Evolutionary conservation across 2,329 filamentous ascomycete species (phyloP), one percentile per base, ranked within the genome.

Genomic region (Sclerotinia trifoliorum): DNA sequence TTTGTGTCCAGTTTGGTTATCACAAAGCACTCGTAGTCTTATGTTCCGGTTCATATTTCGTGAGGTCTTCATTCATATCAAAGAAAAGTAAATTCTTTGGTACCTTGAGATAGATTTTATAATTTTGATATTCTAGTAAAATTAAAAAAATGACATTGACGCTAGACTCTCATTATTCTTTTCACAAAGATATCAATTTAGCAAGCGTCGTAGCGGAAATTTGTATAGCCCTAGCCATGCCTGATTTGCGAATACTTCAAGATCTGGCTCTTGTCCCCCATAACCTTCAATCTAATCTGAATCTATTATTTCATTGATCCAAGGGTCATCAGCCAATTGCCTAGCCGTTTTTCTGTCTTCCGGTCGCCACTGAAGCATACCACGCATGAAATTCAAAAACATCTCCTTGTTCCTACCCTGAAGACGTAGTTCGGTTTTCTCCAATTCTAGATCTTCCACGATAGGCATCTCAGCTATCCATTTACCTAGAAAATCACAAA

Each of bases 301-400:
- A 54, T 29, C 0, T 29, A 21, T 60, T 2, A 44, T 62, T 19
- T 61, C 44, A 24, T 66, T 49, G 7, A 79, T 68, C 74, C 77
- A 78, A 6, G 76, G 74, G 69, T 79, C 74, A 39, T 75, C 62
- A 42, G 74, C 71, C 11, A 80, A 70, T 39, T 78, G 72, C 57
- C 71, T 75, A 2, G 79, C 78, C 5, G 75, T 77, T 21, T 69
- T 72, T 57, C 77, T 73, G 55, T 78, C 66, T 68, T 77, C 77
- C 17, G 78, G 78, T 24, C 73, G 51, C 78, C 76, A 79, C 44
- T 71, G 70, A 26, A 80, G 70, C 78, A 79, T 79, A 46, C 70
- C 70, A 7, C 35, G 54, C n/a, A 76, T 69, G 57, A 79, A 78
- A 6, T 73, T 62, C 21, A 79, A 61, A 57, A 79, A 80, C 4